Evolutionary conservation across 352 stramenopile genomes (phyloP), one percentile per base, ranked within the genome.

Genomic region (Phytophthora pistaciae): DNA sequence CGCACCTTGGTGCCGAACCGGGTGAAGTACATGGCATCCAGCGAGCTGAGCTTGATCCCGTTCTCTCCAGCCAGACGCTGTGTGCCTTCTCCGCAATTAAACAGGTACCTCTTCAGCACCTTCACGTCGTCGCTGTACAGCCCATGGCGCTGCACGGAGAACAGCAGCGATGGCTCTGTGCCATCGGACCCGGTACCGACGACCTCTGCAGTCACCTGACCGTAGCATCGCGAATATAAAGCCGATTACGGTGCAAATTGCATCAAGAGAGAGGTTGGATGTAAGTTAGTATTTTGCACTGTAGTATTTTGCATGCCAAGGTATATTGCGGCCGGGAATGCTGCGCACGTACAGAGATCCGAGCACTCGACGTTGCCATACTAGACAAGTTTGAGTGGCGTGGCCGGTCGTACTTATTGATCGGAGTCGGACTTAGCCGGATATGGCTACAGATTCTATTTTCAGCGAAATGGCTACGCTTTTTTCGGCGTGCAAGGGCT

Each of bases 81-180:
- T 5, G 84, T 91, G 21, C 84, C 83, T 70, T 92, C 84, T 44
- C 84, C 84, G 56, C 84, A 93, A 60, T 93, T 92, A 68, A 93
- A 92, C 11, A 93, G 53, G 31, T 92, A 91, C 23, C 81, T 74
- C 68, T 87, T 79, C 18, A 92, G 66, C 64, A 91, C 68, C 53
- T 75, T 88, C 31, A 79, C 68, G 52, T 93, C 86, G 53, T 73
- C 59, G 64, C 86, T 92, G 75, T 91, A 92, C 11, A 90, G 56
- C 29, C 80, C 84, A 23, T 87, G 83, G n/a, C 82, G 80, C 53
- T 88, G 78, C n/a, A 91, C 79, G 1, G 80, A 81, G 62, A 93
- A 85, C 64, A 92, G 64, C 20, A 93, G 56, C 23, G 86, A 93
- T 27, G 86, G 83, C 70, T 88, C 82, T 20, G 84, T 93, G 63